phyloP scores from a whole-genome alignment of 2,329 filamentous ascomycete genomes.

The Alternaria brassicae region DNA sequence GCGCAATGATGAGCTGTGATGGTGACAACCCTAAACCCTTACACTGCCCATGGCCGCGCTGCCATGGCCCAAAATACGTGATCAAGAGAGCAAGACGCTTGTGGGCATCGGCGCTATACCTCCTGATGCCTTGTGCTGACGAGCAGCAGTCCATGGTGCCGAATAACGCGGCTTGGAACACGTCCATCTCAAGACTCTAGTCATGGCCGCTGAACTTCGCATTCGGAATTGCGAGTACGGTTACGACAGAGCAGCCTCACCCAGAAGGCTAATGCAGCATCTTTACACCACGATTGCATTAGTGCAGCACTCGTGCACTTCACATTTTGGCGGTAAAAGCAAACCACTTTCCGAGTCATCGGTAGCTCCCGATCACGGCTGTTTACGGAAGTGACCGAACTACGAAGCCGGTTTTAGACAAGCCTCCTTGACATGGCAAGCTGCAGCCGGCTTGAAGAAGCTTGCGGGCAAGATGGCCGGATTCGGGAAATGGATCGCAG shows the following conservation, averaged over 20 bases:
- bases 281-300: constrained; percentile 17
- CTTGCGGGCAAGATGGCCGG: background rate
- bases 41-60: constrained; percentile 26
- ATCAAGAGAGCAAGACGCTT: constrained; percentile 8
- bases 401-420: background rate
- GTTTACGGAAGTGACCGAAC: background rate
- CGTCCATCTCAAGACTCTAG: constrained; percentile 2
- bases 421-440: background rate
- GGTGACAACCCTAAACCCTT: constrained; percentile 40
- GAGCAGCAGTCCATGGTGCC: background rate
- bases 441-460: background rate
- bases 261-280: constrained; percentile 25
- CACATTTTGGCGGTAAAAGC: constrained; percentile 20
- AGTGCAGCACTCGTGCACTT: constrained; percentile 14
- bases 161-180: background rate
- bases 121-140: constrained; percentile 1
- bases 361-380: constrained; percentile 25
- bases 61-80: background rate
- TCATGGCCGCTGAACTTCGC: constrained; percentile 9
- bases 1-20: constrained; percentile 26
- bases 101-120: background rate
- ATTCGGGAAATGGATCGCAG: background rate
- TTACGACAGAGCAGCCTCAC: constrained; percentile 21
- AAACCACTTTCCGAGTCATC: constrained; percentile 26
- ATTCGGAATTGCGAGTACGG: constrained; percentile 8